These are phyloP conservation scores for Podospora fimiseda DNA, from an alignment of 495 filamentous ascomycete species.

Conservation along the genomic window DNA sequence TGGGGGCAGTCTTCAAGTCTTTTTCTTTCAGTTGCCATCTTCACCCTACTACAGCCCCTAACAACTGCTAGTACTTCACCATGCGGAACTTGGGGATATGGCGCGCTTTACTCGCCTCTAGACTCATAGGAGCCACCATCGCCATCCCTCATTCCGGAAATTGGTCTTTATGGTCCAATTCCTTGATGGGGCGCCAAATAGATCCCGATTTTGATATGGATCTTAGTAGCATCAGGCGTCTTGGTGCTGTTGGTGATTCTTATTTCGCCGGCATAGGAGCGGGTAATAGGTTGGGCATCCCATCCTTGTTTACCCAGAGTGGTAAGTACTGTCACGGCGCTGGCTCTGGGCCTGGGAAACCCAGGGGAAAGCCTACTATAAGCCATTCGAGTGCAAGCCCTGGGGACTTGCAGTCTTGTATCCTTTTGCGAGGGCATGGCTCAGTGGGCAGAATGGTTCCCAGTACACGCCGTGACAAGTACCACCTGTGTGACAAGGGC, in stretches of 20 bases:
- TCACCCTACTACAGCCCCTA: not conserved
- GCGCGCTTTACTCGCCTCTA: not conserved
- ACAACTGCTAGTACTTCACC: not conserved
- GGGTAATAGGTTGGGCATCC: not conserved
- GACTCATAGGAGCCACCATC: not conserved
- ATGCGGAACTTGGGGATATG: not conserved
- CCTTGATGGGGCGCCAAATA: not conserved
- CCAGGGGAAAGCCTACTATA: too few relatives aligned
- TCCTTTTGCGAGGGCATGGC: too few relatives aligned
- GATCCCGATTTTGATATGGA: not conserved
- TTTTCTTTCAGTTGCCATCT: not conserved
- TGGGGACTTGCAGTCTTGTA: too few relatives aligned
- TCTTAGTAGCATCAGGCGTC: not conserved
- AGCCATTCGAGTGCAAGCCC: too few relatives aligned
- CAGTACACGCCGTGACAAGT: too few relatives aligned
- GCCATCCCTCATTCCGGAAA: not conserved
- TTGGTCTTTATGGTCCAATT: not conserved
- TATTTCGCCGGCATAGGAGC: not conserved
- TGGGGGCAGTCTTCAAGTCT: too few relatives aligned
- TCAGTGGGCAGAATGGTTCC: too few relatives aligned
- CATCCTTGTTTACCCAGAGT: not conserved
- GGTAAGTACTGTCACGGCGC: not conserved
- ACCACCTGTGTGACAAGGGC: too few relatives aligned
- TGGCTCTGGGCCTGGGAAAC: too few relatives aligned
- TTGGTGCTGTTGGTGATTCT: not conserved